Conservation (phyloP, 495 filamentous ascomycete genomes). For the Oleoguttula mirabilis region DNA sequence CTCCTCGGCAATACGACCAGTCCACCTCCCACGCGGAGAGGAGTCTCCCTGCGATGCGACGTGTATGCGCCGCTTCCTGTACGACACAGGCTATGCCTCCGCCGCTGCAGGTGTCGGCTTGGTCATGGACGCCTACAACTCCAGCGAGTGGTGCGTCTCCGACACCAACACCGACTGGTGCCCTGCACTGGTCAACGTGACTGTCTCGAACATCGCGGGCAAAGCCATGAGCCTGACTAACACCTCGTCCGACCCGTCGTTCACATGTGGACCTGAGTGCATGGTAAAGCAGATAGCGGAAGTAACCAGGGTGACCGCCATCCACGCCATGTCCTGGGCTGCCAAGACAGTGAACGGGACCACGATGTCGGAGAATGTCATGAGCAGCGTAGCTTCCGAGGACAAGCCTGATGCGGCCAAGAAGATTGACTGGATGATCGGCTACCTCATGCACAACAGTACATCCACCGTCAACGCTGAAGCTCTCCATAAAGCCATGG, state of each 20-base stretch:
- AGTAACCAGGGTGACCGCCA: neutral
- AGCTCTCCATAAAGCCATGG: neutral
- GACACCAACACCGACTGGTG: neutral
- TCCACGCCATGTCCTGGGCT: neutral
- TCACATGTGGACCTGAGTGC: neutral
- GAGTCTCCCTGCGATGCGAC: neutral
- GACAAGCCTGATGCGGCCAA: neutral
- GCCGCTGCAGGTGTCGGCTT: neutral
- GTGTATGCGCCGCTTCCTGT: slow-evolving; percentile 1
- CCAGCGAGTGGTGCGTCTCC: neutral
- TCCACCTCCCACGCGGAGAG: too few relatives aligned
- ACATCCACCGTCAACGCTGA: neutral
- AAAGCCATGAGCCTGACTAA: too few relatives aligned
- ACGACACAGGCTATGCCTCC: neutral
- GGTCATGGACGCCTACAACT: slow-evolving; percentile 3
- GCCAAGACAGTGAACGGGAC: neutral
- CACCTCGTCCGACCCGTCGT: too few relatives aligned
- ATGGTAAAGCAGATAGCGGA: neutral
- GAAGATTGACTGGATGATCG: neutral
- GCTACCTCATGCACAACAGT: neutral
- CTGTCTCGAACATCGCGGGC: neutral
- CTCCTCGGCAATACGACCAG: too few relatives aligned
- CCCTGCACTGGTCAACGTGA: neutral
- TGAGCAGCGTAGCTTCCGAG: neutral
- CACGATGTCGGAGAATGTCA: neutral